Evolutionary conservation across 192 early-diverging fungal species (phyloP).

Genomic region (Coemansia sp.): DNA sequence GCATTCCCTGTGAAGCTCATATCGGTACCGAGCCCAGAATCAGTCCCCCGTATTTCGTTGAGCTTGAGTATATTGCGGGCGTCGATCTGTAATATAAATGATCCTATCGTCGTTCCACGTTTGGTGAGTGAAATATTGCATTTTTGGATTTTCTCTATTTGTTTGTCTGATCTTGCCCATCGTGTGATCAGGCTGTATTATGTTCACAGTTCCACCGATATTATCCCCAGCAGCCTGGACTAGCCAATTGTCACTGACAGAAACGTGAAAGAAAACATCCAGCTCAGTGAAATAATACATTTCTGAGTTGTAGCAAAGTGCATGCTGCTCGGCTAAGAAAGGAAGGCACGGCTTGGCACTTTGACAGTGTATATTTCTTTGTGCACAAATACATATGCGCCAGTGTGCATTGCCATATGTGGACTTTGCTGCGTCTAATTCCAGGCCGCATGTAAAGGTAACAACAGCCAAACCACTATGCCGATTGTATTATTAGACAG

Average conservation of each 20-base stretch:
- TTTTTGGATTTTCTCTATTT: no score
- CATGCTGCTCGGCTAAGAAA: no score
- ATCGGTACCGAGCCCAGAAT: not conserved
- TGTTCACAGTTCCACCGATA: no score
- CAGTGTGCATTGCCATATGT: not conserved
- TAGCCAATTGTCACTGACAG: no score
- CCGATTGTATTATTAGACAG: no score
- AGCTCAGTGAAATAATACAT: no score
- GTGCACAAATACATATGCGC: not conserved
- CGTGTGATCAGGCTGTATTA: no score
- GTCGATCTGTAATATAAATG: conserved; percentile 8
- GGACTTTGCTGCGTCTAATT: conserved; percentile 6
- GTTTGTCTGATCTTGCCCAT: no score
- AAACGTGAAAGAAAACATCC: no score
- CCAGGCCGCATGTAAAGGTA: not conserved
- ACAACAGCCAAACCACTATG: not conserved
- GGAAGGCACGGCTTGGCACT: no score
- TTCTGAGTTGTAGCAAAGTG: no score
- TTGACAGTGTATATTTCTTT: not conserved
- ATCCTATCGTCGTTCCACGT: not conserved
- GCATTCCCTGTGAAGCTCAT: not conserved
- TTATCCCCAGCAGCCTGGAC: no score
- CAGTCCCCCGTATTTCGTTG: not conserved
- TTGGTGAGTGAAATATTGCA: not conserved
- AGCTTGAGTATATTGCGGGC: not conserved